These are phyloP conservation scores for Trichoderma reesei DNA, from an alignment of 495 filamentous ascomycete species.

Conservation along the genomic window DNA sequence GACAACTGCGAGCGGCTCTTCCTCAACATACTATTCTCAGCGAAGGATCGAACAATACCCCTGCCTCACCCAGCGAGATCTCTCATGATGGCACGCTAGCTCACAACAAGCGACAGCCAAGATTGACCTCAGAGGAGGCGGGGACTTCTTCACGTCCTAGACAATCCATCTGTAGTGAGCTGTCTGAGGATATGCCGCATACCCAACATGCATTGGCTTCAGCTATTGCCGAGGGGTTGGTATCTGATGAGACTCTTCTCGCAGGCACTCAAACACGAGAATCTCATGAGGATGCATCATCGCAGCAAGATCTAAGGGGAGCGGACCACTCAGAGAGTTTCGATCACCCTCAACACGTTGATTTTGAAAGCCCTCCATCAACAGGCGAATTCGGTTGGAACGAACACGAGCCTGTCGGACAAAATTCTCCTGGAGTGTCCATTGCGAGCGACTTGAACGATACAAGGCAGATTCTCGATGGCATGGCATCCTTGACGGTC, in stretches of 20 bases:
- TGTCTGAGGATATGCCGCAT: too few species aligned
- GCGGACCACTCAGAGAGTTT: background rate
- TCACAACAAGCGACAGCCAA: background rate
- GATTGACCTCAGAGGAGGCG: background rate
- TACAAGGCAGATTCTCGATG: conserved; percentile 13
- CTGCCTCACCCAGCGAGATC: background rate
- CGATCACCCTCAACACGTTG: conserved; percentile 14
- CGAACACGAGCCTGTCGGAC: conserved; percentile 12
- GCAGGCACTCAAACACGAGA: background rate
- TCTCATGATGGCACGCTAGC: too few species aligned
- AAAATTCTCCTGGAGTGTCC: background rate
- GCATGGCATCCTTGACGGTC: conserved; percentile 15
- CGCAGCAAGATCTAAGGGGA: background rate
- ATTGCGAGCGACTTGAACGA: background rate
- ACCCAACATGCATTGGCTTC: too few species aligned
- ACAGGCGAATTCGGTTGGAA: conserved; percentile 14
- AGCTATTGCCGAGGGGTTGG: background rate
- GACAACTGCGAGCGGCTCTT: conserved; percentile 8
- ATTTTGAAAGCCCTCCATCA: conserved; percentile 14
- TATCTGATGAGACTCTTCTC: background rate
- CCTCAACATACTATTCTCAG: background rate
- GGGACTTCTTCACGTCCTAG: too few species aligned
- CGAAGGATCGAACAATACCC: background rate
- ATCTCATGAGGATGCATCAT: background rate
- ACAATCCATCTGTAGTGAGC: background rate